phyloP scores from a whole-genome alignment of 2,329 filamentous ascomycete genomes.

The Fonsecaea multimorphosa region DNA sequence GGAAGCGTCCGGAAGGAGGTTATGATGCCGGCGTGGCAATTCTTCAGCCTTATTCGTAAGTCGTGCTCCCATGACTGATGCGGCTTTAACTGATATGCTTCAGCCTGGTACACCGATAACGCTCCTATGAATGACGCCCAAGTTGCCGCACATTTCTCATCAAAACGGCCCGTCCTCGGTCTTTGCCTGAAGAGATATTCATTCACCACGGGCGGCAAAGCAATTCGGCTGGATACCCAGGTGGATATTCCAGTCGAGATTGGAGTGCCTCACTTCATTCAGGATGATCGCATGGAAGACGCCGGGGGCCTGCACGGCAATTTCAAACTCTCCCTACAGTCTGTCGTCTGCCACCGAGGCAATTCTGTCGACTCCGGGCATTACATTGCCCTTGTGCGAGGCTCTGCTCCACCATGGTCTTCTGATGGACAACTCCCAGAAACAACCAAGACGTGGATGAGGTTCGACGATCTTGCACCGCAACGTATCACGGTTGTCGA shows the following conservation, averaged over 20 bases:
- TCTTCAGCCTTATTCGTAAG: conserved; percentile 90
- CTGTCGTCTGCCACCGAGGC: conserved; percentile 89
- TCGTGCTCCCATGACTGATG: conserved; percentile 37
- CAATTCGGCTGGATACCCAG: conserved; percentile 76
- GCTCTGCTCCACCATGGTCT: conserved; percentile 58
- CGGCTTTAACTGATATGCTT: conserved; percentile 48
- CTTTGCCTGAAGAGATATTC: conserved; percentile 92
- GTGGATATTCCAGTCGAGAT: conserved; percentile 92
- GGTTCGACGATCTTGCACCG: conserved; percentile 84
- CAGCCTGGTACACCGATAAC: conserved; percentile 84
- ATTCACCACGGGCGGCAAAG: conserved; percentile 71
- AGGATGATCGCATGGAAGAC: conserved; percentile 72
- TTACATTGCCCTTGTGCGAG: conserved; percentile 84
- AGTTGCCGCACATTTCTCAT: conserved; percentile 85
- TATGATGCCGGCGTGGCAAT: conserved; percentile 95
- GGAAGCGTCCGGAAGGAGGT: conserved; percentile 73
- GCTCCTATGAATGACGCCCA: conserved; percentile 72
- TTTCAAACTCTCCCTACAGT: conserved; percentile 90
- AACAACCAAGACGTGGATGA: conserved; percentile 80
- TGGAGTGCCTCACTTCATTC: conserved; percentile 84
- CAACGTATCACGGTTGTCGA: conserved; percentile 77
- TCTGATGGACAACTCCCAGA: conserved; percentile 53
- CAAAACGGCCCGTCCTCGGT: conserved; percentile 81
- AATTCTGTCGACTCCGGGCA: conserved; percentile 86
- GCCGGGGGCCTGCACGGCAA: conserved; percentile 77